Base-by-base conservation (phyloP, 2,329 filamentous ascomycete species). In the Metarhizium guizhouense region DNA sequence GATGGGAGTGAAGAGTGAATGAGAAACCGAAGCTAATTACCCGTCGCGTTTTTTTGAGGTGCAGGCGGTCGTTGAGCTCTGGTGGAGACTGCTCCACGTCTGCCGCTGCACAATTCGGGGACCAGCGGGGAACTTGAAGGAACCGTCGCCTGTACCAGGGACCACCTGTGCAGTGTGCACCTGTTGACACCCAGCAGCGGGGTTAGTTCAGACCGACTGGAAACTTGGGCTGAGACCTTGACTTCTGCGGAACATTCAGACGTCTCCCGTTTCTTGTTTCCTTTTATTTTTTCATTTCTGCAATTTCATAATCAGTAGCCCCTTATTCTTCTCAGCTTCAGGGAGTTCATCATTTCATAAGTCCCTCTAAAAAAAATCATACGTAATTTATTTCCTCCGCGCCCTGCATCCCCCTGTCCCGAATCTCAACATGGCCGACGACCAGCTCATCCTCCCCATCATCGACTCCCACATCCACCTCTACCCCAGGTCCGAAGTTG, bases 381-480 rank as follows among this genome's bases (percentile, higher is more conserved):
- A 8, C 16, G 3, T 6, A 43, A 43, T 14, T 36, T 40, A 52
- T 51, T 25, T 25, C 25, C 32, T 34, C 18, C 20, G 11, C 36
- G 43, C 2, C 11, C 38, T 40, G 11, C 13, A 16, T 16, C 14
- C 38, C 13, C 11, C 38, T 11, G 5, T 16, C 38, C 38, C 5
- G 38, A 40, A 40, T 7, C 47, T 53, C 55, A 67, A 55, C 59
- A 72, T 72, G 70, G 63, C 72, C 56, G 67, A 75, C 57, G 61
- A 69, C 25, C 67, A 70, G 61, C 65, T 73, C 63, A 57, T 72
- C 63, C 72, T 79, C 68, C 82, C 78, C 64, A 85, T 95, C 66
- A 83, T 96, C 70, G 92, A 96, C 76, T 87, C 90, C 43, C 93
- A 96, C 76, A 87, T 96, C 72, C 92, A 96, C 74, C 84, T 96